Base-by-base conservation (phyloP, 805 yeast species). In the Lipomyces chichibuensis region DNA sequence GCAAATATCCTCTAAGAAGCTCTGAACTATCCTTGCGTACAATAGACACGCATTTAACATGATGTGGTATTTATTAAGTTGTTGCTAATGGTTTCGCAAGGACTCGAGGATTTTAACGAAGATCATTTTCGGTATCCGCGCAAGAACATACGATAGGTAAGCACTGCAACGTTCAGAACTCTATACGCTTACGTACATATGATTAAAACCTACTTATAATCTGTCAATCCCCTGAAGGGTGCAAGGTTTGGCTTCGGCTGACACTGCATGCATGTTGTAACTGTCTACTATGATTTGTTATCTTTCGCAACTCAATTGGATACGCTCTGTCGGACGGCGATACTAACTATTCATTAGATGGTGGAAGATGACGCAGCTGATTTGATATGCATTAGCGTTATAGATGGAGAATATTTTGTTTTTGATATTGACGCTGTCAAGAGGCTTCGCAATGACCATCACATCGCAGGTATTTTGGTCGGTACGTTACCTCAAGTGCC, bases 401-500 rank as follows among this genome's bases (percentile, higher is more conserved):
- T 69, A 23, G 68, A 61, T 43, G 73, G 73, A 60, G 63, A 69
- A 51, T 70, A 53, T 37, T 60, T 71, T n/a, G 59, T 71, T 43
- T 72, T 69, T 29, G 71, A 68, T 59, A 27, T 69, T 49, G 70
- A 59, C 6, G 84, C 82, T 60, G 81, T 90, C 60, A 82, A 83
- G 71, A 64, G 63, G 27, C 80, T 92, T 6, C 80, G 98, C 27
- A 80, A 78, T 57, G 64, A 81, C 1, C 78, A 84, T 55, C 91
- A 91, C 14, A 83, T 95, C 1, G 82, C 87, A 27, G 99, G 99
- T 0, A 85, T 88, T 1, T 80, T 94, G 17, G 79, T 85, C 0
- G 99, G 99, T 0, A 90, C 97, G 0, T 79, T 95, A 37, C 90
- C 97, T 0, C 83, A 87, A 58, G 92, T 93, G n/a, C 95, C 98